Percentiles rank a stretch among this genome's conserved stretches.
Conservation (phyloP, 2,329 filamentous ascomycete species). For the Rhinocladiella mackenziei region DNA sequence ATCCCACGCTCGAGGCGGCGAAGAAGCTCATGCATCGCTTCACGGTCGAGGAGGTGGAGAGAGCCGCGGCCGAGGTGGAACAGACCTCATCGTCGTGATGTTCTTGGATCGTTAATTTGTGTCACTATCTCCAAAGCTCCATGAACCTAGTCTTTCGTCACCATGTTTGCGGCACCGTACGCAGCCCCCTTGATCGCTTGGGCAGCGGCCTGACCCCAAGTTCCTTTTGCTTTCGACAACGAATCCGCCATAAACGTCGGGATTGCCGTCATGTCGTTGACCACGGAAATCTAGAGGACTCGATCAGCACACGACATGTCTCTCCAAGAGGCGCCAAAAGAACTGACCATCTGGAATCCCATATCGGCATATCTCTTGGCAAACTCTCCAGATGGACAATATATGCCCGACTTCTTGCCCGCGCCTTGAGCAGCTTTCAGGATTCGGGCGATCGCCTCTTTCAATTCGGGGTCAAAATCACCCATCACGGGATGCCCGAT, state of each 20-base stretch:
- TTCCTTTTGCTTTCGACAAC: conserved; percentile 35
- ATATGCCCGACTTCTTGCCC: conserved; percentile 55
- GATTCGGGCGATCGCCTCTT: conserved; percentile 50
- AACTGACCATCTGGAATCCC: conserved; percentile 53
- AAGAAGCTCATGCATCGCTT: conserved; percentile 62
- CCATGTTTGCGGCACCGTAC: conserved; percentile 24
- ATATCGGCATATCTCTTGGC: conserved; percentile 50
- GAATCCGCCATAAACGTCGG: conserved; percentile 40
- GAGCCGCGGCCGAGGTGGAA: conserved; percentile 50
- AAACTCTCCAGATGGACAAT: conserved; percentile 51
- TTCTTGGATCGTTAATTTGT: conserved; percentile 2
- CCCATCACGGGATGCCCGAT: conserved; percentile 51
- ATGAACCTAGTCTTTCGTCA: conserved; percentile 18
- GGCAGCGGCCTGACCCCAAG: conserved; percentile 27
- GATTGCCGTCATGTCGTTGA: conserved; percentile 46
- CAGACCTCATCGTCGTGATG: conserved; percentile 9
- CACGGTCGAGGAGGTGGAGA: conserved; percentile 54
- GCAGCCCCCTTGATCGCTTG: conserved; percentile 29
- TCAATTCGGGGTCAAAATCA: conserved; percentile 48
- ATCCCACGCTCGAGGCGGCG: conserved; percentile 43
- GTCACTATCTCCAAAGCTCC: not conserved
- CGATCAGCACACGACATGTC: conserved; percentile 3
- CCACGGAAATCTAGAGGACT: conserved; percentile 36
- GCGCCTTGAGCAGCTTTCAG: conserved; percentile 49
- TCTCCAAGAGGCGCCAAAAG: not conserved